A percentile compares a stretch with the other conserved stretches of the same genome.
phyloP scores from a whole-genome alignment of 2,329 filamentous ascomycete genomes.

The Endothia cerciana region DNA sequence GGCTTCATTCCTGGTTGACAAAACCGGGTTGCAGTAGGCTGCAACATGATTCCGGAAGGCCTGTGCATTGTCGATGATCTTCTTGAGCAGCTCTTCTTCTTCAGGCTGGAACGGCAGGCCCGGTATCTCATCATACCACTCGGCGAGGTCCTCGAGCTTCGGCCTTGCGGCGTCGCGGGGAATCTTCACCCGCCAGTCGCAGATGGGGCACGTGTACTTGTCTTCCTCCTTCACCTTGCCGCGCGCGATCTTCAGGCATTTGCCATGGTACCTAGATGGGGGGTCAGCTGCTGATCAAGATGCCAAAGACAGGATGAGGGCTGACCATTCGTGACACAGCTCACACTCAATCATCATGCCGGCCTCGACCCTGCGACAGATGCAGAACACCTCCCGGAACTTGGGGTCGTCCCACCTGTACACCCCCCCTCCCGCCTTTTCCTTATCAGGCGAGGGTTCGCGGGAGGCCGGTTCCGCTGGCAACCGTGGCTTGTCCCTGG shows the following conservation, averaged over 20 bases:
- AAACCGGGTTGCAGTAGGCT: constrained; percentile 77
- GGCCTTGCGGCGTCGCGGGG: constrained; percentile 94
- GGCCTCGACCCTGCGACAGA: constrained; percentile 89
- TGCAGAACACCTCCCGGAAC: constrained; percentile 87
- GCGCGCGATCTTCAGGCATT: constrained; percentile 95
- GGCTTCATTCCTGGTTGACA: constrained; percentile 82
- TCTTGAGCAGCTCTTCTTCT: constrained; percentile 84
- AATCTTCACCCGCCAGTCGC: constrained; percentile 96
- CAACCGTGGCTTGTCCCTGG: constrained; percentile 79
- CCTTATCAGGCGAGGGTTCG: constrained; percentile 65
- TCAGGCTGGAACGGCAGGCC: constrained; percentile 90
- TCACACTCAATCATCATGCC: constrained; percentile 99
- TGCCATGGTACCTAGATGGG: constrained; percentile 82
- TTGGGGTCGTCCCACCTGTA: constrained; percentile 65
- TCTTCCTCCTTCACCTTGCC: constrained; percentile 98
- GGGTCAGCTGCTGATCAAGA: neutral
- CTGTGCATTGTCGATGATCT: constrained; percentile 83
- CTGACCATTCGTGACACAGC: constrained; percentile 94
- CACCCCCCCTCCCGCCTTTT: constrained; percentile 43
- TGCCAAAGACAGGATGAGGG: constrained; percentile 28
- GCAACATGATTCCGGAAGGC: constrained; percentile 83
- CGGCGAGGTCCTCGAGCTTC: constrained; percentile 86
- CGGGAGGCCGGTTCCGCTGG: constrained; percentile 91
- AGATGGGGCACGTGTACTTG: constrained; percentile 97
- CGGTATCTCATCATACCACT: constrained; percentile 82